These are phyloP conservation scores for Anacardium occidentale DNA, from an alignment of 345 rosid species.

Conservation along the genomic window DNA sequence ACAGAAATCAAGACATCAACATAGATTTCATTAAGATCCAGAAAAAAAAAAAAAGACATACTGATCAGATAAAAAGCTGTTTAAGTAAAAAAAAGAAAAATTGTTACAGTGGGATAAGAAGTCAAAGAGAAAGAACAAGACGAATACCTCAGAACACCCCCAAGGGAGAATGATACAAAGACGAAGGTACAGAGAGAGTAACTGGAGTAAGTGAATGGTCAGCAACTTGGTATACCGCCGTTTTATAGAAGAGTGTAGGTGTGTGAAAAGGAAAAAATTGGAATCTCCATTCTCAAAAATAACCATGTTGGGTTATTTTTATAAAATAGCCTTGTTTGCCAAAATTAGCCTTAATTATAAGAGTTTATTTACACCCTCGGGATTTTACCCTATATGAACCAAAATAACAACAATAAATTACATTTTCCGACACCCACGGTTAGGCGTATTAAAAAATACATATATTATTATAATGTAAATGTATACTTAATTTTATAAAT, in stretches of 20 bases:
- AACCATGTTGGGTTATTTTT: too few species aligned
- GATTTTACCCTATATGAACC: too few species aligned
- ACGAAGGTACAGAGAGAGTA: neutral
- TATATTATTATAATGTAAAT: too few species aligned
- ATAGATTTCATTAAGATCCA: conserved; percentile 5
- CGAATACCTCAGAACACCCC: conserved; percentile 52
- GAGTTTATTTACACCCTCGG: too few species aligned
- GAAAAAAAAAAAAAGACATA: neutral
- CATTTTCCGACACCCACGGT: too few species aligned
- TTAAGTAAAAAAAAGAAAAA: neutral
- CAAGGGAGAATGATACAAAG: conserved; percentile 15
- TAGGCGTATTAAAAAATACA: too few species aligned
- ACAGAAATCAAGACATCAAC: neutral
- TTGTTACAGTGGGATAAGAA: neutral
- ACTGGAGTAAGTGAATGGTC: too few species aligned
- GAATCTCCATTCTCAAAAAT: too few species aligned
- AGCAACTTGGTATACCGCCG: neutral
- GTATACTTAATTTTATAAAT: too few species aligned
- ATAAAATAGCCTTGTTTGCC: too few species aligned
- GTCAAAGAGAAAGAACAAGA: neutral
- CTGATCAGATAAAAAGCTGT: neutral
- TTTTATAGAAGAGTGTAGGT: neutral
- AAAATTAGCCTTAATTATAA: too few species aligned
- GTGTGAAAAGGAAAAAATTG: neutral
- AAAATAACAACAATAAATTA: too few species aligned